phyloP scores from a whole-genome alignment of 2,329 filamentous ascomycete species.

The Talaromyces sp. region DNA sequence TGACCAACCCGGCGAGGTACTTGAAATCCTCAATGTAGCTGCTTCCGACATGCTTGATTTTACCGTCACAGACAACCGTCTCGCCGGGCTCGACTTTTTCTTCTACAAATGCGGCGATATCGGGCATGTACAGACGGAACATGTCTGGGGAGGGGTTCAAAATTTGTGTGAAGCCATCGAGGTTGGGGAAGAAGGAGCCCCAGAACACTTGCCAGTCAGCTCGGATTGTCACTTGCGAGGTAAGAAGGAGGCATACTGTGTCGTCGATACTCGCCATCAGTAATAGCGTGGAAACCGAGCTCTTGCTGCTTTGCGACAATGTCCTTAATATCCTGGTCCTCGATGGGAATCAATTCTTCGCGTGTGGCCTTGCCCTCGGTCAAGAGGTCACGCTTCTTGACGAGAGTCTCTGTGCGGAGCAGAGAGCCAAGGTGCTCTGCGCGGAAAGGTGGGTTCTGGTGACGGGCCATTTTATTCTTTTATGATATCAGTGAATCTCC shows the following conservation, averaged over 20 bases:
- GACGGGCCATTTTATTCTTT: constrained; percentile 20
- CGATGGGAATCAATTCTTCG: constrained; percentile 58
- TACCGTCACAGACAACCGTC: constrained; percentile 56
- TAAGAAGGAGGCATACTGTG: constrained; percentile 35
- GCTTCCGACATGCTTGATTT: constrained; percentile 57
- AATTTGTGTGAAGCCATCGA: constrained; percentile 56
- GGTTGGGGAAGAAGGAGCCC: constrained; percentile 55
- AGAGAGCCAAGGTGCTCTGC: constrained; percentile 71
- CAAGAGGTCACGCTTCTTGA: constrained; percentile 56
- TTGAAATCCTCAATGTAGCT: constrained; percentile 59
- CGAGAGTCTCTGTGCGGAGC: constrained; percentile 61
- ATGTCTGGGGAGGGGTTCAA: constrained; percentile 48
- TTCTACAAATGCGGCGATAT: constrained; percentile 61
- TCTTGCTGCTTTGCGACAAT: constrained; percentile 64
- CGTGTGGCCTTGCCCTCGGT: constrained; percentile 54
- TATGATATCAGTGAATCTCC: neutral
- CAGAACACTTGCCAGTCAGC: constrained; percentile 49
- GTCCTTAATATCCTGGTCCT: constrained; percentile 63
- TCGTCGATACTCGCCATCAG: constrained; percentile 65
- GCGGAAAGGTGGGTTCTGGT: constrained; percentile 59
- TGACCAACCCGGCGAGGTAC: constrained; percentile 57
- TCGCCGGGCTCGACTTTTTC: constrained; percentile 55
- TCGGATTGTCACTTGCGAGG: no score
- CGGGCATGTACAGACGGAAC: constrained; percentile 59
- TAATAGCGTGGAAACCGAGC: constrained; percentile 61